Percentiles rank a stretch among this genome's conserved stretches.
phyloP scores from a whole-genome alignment of 2,329 filamentous ascomycete species.

The Stromatinia cepivora region DNA sequence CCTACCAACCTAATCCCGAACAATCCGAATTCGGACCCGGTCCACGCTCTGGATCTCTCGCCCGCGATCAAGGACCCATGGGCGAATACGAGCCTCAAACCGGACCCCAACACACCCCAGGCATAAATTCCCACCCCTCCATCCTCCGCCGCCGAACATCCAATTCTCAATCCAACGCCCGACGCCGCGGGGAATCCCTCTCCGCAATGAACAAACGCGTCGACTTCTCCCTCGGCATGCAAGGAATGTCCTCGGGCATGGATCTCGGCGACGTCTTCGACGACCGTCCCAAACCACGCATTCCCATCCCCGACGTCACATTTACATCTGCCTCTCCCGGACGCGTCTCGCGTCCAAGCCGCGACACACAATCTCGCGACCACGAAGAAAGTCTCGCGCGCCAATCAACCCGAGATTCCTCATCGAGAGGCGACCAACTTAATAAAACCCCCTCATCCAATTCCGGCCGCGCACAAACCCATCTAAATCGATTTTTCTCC shows the following conservation, averaged over 20 bases:
- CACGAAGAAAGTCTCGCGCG: conserved; percentile 29
- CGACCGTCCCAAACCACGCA: conserved; percentile 44
- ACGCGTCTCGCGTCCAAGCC: conserved; percentile 18
- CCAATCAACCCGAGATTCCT: conserved; percentile 29
- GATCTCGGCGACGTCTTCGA: conserved; percentile 66
- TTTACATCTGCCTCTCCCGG: conserved; percentile 40
- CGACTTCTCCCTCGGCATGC: conserved; percentile 71
- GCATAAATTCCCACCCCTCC: conserved; percentile 46
- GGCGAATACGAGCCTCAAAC: conserved; percentile 6
- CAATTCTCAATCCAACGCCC: conserved; percentile 39
- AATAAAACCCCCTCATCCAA: conserved; percentile 40
- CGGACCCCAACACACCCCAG: conserved; percentile 24
- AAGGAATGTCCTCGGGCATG: conserved; percentile 56
- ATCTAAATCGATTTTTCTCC: conserved; percentile 60
- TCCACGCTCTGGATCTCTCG: conserved; percentile 39
- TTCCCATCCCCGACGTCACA: conserved; percentile 37
- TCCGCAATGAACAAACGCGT: conserved; percentile 61
- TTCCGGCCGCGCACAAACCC: conserved; percentile 43
- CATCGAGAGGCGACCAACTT: conserved; percentile 24
- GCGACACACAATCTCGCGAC: not conserved
- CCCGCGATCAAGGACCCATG: conserved; percentile 36
- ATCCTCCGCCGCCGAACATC: conserved; percentile 55
- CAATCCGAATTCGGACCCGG: conserved; percentile 30
- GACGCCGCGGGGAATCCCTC: conserved; percentile 57
- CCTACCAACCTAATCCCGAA: conserved; percentile 17